Percentiles rank a stretch among this genome's conserved stretches.
phyloP scores from a whole-genome alignment of 257 asterid genomes.

The Cordia subcordata region DNA sequence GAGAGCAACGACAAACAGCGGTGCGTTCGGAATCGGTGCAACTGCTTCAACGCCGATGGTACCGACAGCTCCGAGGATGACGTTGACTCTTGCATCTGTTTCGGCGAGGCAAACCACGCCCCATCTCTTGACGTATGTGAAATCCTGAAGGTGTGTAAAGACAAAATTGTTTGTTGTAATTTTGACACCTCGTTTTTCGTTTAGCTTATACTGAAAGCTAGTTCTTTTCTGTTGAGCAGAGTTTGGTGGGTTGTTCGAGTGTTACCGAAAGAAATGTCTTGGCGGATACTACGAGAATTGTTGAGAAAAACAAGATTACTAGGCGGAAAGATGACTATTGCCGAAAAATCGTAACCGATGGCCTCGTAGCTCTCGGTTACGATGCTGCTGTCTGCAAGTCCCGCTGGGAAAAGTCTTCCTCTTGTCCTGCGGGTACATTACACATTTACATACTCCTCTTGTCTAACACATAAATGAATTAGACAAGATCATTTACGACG shows the following conservation, averaged over 20 bases:
- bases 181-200: too few species aligned
- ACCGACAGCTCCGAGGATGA: conserved; percentile 74
- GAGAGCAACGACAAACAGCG: conserved; percentile 53
- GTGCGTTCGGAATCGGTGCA: conserved; percentile 61
- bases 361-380: conserved; percentile 62
- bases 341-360: conserved; percentile 56
- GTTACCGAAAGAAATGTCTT: conserved; percentile 60
- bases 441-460: background rate
- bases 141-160: conserved; percentile 50
- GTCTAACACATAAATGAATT: background rate
- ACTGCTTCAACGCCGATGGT: conserved; percentile 63
- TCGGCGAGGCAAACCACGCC: conserved; percentile 28
- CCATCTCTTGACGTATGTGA: conserved; percentile 42
- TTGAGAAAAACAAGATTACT: conserved; percentile 53
- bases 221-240: conserved; percentile 30
- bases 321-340: conserved; percentile 49
- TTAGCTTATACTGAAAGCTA: background rate
- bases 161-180: background rate
- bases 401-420: conserved; percentile 67
- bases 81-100: conserved; percentile 38
- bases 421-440: conserved; percentile 57
- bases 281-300: conserved; percentile 58
- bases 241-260: conserved; percentile 53
- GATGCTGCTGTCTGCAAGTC: conserved; percentile 84
- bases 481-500: too few species aligned